Conservation (phyloP, 2,329 filamentous ascomycete genomes). For the Aspergillus proliferans region DNA sequence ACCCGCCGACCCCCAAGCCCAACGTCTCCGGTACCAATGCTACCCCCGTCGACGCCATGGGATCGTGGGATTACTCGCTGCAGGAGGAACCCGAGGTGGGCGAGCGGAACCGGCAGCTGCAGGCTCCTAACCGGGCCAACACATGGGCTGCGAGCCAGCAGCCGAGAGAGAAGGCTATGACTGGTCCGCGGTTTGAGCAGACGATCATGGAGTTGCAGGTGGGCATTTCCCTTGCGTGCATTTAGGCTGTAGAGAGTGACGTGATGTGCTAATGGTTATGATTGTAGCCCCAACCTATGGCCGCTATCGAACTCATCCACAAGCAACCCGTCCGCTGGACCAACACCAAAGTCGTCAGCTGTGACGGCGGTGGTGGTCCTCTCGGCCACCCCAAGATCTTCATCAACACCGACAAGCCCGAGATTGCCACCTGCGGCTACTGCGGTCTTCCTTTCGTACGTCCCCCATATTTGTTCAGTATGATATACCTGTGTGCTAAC, state of each 20-base stretch:
- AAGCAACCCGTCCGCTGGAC: conserved; percentile 92
- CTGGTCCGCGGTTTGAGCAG: conserved; percentile 92
- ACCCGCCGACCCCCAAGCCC: conserved; percentile 42
- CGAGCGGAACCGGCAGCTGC: conserved; percentile 55
- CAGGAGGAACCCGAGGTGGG: conserved; percentile 51
- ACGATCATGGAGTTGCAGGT: conserved; percentile 91
- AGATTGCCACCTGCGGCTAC: conserved; percentile 86
- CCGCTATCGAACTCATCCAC: conserved; percentile 94
- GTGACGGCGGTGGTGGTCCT: conserved; percentile 87
- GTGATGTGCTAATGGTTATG: background rate
- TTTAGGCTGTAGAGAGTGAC: background rate
- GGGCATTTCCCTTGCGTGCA: conserved; percentile 27
- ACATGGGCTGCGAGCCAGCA: conserved; percentile 85
- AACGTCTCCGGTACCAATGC: conserved; percentile 60
- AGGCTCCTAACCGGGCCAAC: conserved; percentile 77
- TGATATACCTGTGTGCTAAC: background rate
- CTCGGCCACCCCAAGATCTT: conserved; percentile 88
- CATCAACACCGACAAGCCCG: conserved; percentile 96
- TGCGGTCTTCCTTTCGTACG: conserved; percentile 90
- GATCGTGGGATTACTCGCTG: conserved; percentile 46
- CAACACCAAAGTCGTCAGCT: conserved; percentile 72
- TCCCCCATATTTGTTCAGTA: conserved; percentile 10
- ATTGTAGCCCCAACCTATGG: conserved; percentile 71
- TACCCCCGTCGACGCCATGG: conserved; percentile 44
- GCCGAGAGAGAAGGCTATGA: conserved; percentile 77